Evolutionary conservation across 2,329 filamentous ascomycete species (phyloP).

Genomic region (Lachnellula hyalina): DNA sequence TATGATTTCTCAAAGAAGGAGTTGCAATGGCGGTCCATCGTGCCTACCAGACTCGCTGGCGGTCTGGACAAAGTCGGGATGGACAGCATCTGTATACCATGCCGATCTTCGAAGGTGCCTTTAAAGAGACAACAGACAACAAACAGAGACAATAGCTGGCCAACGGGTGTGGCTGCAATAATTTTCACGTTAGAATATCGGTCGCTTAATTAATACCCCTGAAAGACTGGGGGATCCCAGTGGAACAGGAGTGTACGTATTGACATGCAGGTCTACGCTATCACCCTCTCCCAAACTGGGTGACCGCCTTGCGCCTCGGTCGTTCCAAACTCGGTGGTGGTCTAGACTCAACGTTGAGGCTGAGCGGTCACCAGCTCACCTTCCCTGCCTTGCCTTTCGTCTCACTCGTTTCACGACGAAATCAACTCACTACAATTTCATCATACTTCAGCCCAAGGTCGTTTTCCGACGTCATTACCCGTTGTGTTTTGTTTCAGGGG

Average conservation of each 20-base stretch:
- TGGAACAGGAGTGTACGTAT: not conserved
- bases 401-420: not conserved
- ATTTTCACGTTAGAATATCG: not conserved
- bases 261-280: not conserved
- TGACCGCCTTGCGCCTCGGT: not conserved
- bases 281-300: not conserved
- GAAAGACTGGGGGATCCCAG: not conserved
- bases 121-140: not conserved
- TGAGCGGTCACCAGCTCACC: not conserved
- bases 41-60: too few relatives aligned
- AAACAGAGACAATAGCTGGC: too few relatives aligned
- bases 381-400: not conserved
- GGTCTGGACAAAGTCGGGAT: not conserved
- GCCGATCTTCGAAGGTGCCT: not conserved
- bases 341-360: not conserved
- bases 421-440: not conserved
- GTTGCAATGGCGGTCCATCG: too few relatives aligned
- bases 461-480: not conserved
- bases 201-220: not conserved
- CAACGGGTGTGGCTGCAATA: not conserved
- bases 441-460: not conserved
- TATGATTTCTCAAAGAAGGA: too few relatives aligned
- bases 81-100: not conserved
- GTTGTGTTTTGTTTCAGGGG: not conserved
- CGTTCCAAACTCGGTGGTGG: not conserved